Evolutionary conservation across 768 basidiomycete species (phyloP).

Genomic region (Boletus sp.): DNA sequence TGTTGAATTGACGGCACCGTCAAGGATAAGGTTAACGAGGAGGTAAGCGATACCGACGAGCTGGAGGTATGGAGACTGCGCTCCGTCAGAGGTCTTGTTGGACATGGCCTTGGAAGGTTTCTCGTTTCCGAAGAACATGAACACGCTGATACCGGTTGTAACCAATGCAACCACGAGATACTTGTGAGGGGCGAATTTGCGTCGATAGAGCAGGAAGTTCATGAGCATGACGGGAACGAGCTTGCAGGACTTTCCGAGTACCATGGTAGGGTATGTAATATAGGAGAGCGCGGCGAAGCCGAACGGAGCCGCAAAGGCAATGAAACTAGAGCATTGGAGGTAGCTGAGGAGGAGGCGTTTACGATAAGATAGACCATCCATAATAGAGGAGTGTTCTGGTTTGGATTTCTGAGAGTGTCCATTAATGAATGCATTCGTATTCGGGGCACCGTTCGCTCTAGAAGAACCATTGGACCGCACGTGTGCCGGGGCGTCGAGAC

Average conservation of each 20-base stretch:
- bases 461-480: conserved; percentile 19
- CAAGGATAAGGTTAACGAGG: conserved; percentile 82
- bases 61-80: conserved; percentile 47
- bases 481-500: conserved; percentile 43
- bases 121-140: conserved; percentile 85
- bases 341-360: conserved; percentile 64
- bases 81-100: conserved; percentile 29
- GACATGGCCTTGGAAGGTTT: conserved; percentile 35
- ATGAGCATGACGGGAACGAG: conserved; percentile 98
- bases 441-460: conserved; percentile 23
- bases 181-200: conserved; percentile 89
- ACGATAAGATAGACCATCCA: conserved; percentile 34
- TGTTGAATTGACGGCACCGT: conserved; percentile 92
- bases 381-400: conserved; percentile 26
- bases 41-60: conserved; percentile 73
- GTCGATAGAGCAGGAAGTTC: conserved; percentile 93
- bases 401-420: conserved; percentile 24
- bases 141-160: conserved; percentile 85
- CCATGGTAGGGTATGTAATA: conserved; percentile 98
- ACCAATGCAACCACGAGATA: conserved; percentile 95
- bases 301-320: conserved; percentile 90
- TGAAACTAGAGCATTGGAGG: conserved; percentile 81
- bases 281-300: conserved; percentile 93
- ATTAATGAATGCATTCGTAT: conserved; percentile 38
- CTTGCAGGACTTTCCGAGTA: conserved; percentile 98